phyloP scores from a whole-genome alignment of 1,139 yeast species.

The Magnusiomyces suaveolens region DNA sequence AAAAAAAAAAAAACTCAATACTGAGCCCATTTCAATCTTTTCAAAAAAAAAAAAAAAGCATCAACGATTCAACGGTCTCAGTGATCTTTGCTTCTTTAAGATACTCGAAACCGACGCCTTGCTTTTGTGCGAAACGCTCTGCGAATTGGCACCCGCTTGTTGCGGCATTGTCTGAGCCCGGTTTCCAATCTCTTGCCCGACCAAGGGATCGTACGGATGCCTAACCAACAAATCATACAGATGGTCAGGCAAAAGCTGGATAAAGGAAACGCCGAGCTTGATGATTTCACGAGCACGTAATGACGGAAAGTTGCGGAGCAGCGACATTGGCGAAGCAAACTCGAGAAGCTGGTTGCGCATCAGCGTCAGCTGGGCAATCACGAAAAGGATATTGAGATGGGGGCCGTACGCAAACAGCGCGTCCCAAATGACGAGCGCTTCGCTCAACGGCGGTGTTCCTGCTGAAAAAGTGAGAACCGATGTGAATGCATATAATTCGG shows the following conservation, averaged over 20 bases:
- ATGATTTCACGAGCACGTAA: slow-evolving; percentile 61
- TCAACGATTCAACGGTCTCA: slow-evolving; percentile 5
- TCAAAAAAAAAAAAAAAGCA: background rate
- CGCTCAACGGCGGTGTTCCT: slow-evolving; percentile 75
- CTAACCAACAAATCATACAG: slow-evolving; percentile 60
- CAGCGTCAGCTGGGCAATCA: slow-evolving; percentile 73
- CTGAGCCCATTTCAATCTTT: no score
- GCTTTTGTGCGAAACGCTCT: background rate
- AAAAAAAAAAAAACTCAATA: background rate
- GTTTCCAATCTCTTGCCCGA: background rate
- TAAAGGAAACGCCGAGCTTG: slow-evolving; percentile 68
- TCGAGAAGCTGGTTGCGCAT: slow-evolving; percentile 53
- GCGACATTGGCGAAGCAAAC: slow-evolving; percentile 61
- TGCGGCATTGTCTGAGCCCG: background rate
- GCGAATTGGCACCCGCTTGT: background rate
- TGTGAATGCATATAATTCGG: slow-evolving; percentile 85
- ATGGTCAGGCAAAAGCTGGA: slow-evolving; percentile 61
- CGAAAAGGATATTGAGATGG: slow-evolving; percentile 74
- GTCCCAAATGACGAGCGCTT: slow-evolving; percentile 79
- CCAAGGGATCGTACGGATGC: slow-evolving; percentile 51
- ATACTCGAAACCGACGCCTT: background rate
- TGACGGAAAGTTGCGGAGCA: slow-evolving; percentile 63
- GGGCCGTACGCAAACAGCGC: slow-evolving; percentile 84
- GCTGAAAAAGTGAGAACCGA: slow-evolving; percentile 80
- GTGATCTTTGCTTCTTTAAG: background rate